Evolutionary conservation across 768 basidiomycete species (phyloP).

Genomic region (Pleurotus pulmonarius): DNA sequence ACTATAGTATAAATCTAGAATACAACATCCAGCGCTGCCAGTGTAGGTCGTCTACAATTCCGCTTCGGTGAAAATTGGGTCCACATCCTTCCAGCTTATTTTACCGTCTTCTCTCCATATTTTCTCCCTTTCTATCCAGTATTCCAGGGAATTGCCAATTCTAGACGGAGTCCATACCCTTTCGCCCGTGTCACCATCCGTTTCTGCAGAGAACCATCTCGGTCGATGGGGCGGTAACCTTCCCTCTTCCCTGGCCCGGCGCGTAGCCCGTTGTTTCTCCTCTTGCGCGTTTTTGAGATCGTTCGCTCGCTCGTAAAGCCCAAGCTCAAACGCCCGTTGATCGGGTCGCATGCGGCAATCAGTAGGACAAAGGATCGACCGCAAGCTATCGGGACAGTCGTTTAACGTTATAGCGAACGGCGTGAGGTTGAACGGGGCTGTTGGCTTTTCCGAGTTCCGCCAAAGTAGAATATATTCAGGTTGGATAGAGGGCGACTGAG

Average conservation of each 20-base stretch:
- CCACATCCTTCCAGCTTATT: conserved; percentile 63
- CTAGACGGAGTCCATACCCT: conserved; percentile 78
- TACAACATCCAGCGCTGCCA: too few species aligned
- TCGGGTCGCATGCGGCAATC: conserved; percentile 93
- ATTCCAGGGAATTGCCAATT: conserved; percentile 54
- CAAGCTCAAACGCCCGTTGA: conserved; percentile 91
- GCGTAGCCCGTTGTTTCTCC: conserved; percentile 73
- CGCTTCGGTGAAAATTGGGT: conserved; percentile 77
- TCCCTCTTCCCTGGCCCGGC: conserved; percentile 75
- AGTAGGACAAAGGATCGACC: conserved; percentile 77
- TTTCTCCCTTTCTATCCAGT: conserved; percentile 78
- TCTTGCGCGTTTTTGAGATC: conserved; percentile 77
- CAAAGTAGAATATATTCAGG: conserved; percentile 84
- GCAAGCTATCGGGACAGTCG: conserved; percentile 71
- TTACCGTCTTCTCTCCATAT: conserved; percentile 45
- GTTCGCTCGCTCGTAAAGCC: conserved; percentile 81
- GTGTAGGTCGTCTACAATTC: conserved; percentile 13
- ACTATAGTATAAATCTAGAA: too few species aligned
- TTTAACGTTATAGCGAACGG: conserved; percentile 93
- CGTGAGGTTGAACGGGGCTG: conserved; percentile 90
- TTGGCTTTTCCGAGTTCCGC: conserved; percentile 84
- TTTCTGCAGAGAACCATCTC: conserved; percentile 83
- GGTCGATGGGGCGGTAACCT: conserved; percentile 67
- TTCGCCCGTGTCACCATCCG: conserved; percentile 87
- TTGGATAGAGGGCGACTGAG: conserved; percentile 37